These are phyloP conservation scores for Cornus controversa DNA, from an alignment of 148 eudicot genomes.

Conservation along the genomic window DNA sequence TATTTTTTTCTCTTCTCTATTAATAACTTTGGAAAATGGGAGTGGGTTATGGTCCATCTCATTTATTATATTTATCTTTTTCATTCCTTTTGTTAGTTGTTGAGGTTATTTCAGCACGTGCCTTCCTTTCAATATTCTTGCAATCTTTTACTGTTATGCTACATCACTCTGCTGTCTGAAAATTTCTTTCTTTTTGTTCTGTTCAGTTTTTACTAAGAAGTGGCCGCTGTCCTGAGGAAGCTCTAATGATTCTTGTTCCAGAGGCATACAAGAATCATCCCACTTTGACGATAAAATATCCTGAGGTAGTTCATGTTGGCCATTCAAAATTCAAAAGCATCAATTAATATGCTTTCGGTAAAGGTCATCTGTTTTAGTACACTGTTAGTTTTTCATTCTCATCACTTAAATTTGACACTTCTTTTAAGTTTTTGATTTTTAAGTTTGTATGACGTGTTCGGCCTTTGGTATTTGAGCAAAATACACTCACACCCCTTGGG, in stretches of 20 bases:
- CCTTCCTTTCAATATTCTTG: background rate
- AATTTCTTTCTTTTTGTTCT: conserved; percentile 7
- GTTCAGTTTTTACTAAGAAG: conserved; percentile 86
- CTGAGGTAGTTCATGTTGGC: conserved; percentile 66
- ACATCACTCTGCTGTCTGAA: background rate
- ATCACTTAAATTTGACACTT: background rate
- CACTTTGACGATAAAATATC: conserved; percentile 80
- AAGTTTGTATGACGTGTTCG: background rate
- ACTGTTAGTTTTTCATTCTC: background rate
- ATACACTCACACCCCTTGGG: too few species aligned
- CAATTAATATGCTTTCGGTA: conserved; percentile 6
- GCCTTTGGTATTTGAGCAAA: background rate
- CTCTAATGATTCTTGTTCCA: conserved; percentile 95
- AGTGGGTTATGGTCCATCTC: background rate
- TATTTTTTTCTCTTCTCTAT: background rate
- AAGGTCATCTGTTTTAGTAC: background rate
- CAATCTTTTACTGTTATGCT: conserved; percentile 7
- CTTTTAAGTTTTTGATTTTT: background rate
- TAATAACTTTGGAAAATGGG: too few species aligned
- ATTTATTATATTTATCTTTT: background rate
- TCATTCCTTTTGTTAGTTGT: background rate
- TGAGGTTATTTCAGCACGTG: background rate
- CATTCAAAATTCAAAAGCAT: background rate
- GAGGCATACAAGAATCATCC: conserved; percentile 99
- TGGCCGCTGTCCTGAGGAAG: conserved; percentile 93